Evolutionary conservation across 2,329 filamentous ascomycete species (phyloP), one percentile per base, ranked within the genome.

Genomic region (Colletotrichum sp.): DNA sequence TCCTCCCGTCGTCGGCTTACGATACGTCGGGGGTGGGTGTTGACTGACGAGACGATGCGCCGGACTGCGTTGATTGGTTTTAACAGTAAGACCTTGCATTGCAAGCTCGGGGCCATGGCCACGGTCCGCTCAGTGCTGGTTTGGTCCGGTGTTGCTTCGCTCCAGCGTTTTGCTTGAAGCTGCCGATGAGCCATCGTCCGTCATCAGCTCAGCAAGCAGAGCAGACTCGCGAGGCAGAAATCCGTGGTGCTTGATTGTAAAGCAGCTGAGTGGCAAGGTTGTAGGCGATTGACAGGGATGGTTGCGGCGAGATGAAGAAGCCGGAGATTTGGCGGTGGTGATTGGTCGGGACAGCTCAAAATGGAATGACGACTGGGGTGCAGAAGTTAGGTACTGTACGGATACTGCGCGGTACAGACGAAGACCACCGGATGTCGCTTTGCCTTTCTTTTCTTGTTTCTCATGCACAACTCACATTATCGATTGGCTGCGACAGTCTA

Each of bases 111-210:
- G 57, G 61, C 68, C 63, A 67, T 47, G 68, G 68, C 69, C 68
- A 72, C 68, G 72, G 72, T 54, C 68, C 68, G 68, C 55, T 66
- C 72, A 63, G 68, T 67, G 68, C 62, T 62, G 68, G 71, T 73
- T 73, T 73, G 71, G 68, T 59, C 71, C 66, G 68, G 61, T 73
- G 55, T 58, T 58, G 55, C 58, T 72, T 57, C 51, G 36, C 57
- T 18, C 62, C 34, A 34, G 55, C 57, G 61, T 47, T 71, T 55
- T 74, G 68, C 62, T 74, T 67, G 63, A 54, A 55, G 33, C 57
- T 72, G 43, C 43, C 43, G 55, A 58, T 74, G 62, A 67, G 51
- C 68, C 68, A 51, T 61, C 36, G 21, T 12, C 68, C 67, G 38
- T 71, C 68, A 66, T 62, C 67, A 66, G 64, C 33, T 21, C 38